A percentile compares a stretch with the other conserved stretches of the same genome.
phyloP scores from a whole-genome alignment of 2,329 filamentous ascomycete genomes.

The Fusarium sp. region DNA sequence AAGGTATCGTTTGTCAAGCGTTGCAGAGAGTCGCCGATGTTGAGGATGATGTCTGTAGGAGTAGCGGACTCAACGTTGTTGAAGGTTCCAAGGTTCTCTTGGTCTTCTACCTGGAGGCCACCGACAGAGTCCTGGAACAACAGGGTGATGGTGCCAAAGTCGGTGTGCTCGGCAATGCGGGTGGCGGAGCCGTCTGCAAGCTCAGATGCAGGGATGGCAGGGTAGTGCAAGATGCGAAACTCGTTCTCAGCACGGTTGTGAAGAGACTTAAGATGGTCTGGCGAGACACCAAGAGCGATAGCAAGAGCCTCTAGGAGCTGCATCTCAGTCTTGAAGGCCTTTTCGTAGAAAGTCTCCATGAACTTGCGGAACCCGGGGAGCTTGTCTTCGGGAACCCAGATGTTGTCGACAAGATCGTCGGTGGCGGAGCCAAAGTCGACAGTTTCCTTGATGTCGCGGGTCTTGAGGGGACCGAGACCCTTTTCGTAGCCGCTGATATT shows the following conservation, averaged over 20 bases:
- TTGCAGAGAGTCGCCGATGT: constrained; percentile 58
- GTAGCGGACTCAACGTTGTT: constrained; percentile 45
- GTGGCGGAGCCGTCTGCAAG: constrained; percentile 48
- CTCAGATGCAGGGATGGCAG: constrained; percentile 50
- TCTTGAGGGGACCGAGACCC: constrained; percentile 67
- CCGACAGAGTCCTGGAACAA: constrained; percentile 51
- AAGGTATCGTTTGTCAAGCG: constrained; percentile 56
- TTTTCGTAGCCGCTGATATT: constrained; percentile 54
- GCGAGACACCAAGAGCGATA: constrained; percentile 77
- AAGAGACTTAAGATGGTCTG: constrained; percentile 76
- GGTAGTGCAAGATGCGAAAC: constrained; percentile 71
- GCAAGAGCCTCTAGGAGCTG: constrained; percentile 84
- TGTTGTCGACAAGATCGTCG: constrained; percentile 50
- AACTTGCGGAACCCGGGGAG: constrained; percentile 46
- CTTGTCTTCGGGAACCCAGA: constrained; percentile 49
- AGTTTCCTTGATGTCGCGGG: constrained; percentile 63
- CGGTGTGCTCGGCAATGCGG: constrained; percentile 53
- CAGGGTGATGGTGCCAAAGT: constrained; percentile 54
- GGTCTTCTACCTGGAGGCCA: constrained; percentile 51
- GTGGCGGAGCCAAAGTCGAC: constrained; percentile 57
- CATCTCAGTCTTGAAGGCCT: constrained; percentile 79
- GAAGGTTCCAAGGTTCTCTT: constrained; percentile 45
- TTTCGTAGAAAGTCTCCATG: constrained; percentile 73
- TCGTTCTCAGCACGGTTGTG: constrained; percentile 72
- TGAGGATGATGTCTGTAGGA: constrained; percentile 55